Conservation (phyloP, 106 monocot species). For the Iris macrosiphon region DNA sequence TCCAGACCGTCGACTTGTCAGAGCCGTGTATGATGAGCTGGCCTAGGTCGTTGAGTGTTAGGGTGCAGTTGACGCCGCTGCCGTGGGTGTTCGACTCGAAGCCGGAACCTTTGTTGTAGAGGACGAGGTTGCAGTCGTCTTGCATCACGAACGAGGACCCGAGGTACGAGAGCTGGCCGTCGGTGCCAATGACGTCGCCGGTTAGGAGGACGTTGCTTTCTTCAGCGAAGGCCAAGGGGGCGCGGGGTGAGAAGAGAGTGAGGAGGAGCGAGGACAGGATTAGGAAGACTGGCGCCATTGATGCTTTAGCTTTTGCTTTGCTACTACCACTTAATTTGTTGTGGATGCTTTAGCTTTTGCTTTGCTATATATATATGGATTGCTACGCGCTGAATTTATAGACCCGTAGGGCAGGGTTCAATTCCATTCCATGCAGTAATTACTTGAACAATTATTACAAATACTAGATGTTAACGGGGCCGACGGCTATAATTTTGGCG, state of each 20-base stretch:
- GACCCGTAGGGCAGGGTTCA: no score
- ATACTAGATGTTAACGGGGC: no score
- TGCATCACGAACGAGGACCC: slow-evolving; percentile 15
- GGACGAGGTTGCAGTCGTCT: slow-evolving; percentile 30
- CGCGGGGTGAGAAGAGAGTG: neutral
- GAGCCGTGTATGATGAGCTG: slow-evolving; percentile 11
- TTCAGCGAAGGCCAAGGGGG: neutral
- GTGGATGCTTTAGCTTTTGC: no score
- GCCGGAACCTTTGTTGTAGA: slow-evolving; percentile 11
- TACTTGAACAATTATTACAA: no score
- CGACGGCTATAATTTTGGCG: no score
- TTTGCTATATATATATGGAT: no score
- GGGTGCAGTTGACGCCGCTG: slow-evolving; percentile 15
- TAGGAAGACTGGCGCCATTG: neutral
- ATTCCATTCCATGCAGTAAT: no score
- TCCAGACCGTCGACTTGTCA: slow-evolving; percentile 13
- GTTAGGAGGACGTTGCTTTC: slow-evolving; percentile 24
- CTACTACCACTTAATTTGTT: no score
- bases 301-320: no score
- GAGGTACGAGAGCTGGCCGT: slow-evolving; percentile 8
- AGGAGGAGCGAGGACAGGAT: neutral
- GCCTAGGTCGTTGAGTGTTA: slow-evolving; percentile 16
- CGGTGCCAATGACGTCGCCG: slow-evolving; percentile 17
- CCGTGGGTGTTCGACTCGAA: slow-evolving; percentile 12
- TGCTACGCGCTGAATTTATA: no score